Evolutionary conservation across 2,329 filamentous ascomycete genomes (phyloP), one percentile per base, ranked within the genome.

Genomic region (Dryadomyces sulphureus): DNA sequence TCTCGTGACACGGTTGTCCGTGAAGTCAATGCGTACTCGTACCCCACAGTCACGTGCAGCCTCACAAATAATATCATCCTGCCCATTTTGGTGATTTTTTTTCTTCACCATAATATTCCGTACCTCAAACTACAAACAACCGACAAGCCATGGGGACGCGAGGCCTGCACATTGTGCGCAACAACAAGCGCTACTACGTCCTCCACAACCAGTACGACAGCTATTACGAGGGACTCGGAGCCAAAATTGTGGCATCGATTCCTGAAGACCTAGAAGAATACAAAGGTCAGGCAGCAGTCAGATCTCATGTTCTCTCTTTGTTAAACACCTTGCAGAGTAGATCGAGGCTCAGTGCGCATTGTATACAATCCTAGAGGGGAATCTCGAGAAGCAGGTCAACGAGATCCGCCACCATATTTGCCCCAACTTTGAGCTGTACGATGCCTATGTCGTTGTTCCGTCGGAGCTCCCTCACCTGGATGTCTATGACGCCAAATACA

Each of bases 251-350:
- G 2, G 9, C 17, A 1, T 3, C 6, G 2, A 43, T 48, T 4
- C 43, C 47, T 5, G 19, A 17, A 11, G 43, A 36, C 8, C 27
- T 36, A 3, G 30, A 38, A 9, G 19, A 22, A 12, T 48, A 48
- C 17, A 7, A 43, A 35, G 22, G 47, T 48, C 42, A 16, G 42
- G 3, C 5, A 11, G 3, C n/a, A 16, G n/a, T 38, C 3, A 32
- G 5, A 27, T 19, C 9, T 4, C 3, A 7, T 17, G 22, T 35
- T 43, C 30, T 24, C 8, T 17, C n/a, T n/a, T n/a, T n/a, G n/a
- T n/a, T n/a, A n/a, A n/a, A n/a, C n/a, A n/a, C n/a, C n/a, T n/a
- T 6, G 5, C 32, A 48, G 48, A 30, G 25, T 49, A 44, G 48
- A 41, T 49, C 1, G 16, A 3, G 16, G 6, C 11, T 25, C 17